Evolutionary conservation across 2,329 filamentous ascomycete species (phyloP).

Genomic region (Neofusicoccum laricinum): DNA sequence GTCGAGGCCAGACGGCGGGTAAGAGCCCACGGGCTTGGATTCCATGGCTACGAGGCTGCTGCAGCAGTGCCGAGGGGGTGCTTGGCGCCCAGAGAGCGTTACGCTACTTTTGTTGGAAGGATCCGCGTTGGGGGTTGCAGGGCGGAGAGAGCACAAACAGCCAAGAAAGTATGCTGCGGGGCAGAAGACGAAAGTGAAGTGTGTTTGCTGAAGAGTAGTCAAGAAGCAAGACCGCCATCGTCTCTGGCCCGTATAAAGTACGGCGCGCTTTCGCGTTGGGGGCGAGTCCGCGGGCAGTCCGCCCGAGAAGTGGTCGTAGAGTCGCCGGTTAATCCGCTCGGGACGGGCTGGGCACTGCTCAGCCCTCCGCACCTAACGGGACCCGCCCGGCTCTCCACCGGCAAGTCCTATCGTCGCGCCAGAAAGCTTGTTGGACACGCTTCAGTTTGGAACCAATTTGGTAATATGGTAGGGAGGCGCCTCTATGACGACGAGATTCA

Average conservation of each 20-base stretch:
- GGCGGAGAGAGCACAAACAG: not conserved
- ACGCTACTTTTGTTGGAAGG: not conserved
- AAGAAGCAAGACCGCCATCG: not conserved
- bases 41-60: slow-evolving; percentile 19
- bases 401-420: not conserved
- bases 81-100: not conserved
- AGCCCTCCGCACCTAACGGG: not conserved
- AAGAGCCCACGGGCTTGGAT: slow-evolving; percentile 51
- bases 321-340: not conserved
- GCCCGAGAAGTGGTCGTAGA: not conserved
- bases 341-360: not conserved
- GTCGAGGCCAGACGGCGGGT: slow-evolving; percentile 42
- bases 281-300: no score
- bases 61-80: not conserved
- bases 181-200: not conserved
- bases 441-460: not conserved
- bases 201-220: not conserved
- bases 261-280: not conserved
- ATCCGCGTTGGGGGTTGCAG: not conserved
- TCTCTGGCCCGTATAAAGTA: not conserved
- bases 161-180: not conserved
- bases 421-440: not conserved
- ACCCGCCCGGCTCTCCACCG: slow-evolving; percentile 3
- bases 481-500: slow-evolving; percentile 4
- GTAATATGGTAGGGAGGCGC: not conserved